Base-by-base conservation (phyloP, 345 rosid species). In the Noccaea caerulescens region DNA sequence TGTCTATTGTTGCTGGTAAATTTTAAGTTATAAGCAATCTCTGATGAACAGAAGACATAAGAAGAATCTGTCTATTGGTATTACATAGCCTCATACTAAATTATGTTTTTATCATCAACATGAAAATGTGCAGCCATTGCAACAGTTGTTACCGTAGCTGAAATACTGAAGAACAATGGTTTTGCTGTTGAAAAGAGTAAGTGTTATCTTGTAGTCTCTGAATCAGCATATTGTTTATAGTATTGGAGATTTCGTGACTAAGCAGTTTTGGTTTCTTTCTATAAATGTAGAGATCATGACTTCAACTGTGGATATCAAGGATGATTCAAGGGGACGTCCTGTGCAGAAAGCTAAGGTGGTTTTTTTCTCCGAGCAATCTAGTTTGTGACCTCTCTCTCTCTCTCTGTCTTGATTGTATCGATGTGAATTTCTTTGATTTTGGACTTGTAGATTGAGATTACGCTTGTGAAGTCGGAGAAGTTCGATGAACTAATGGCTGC, bases 401-500 rank as follows among this genome's bases (percentile, higher is more conserved):
- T 16, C 18, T 3, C 11, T 27, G 27, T 46, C 39, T 58, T 38
- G 50, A 7, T 10, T 34, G 25, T 12, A 34, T 46, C 44, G 23
- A 1, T 58, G 5, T 37, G 62, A 36, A 5, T 5, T 1, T n/a
- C 9, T 34, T 44, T 46, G 33, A 10, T 12, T 45, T 41, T 25
- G 63, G 37, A 47, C 13, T 63, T 52, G 68, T 74, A 92, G 96
- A 87, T 89, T 46, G 98, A 89, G 75, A 92, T 92, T 42, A 39
- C 85, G 65, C 83, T 89, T 65, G 89, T 80, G 47, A 92, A 89
- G 84, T 82, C 89, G 6, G 89, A 86, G 38, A 92, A 89, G 80
- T 89, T 92, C 39, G 98, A 92, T 56, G 96, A 92, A 50, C 66
- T 91, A 74, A 91, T 91, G 95, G 95, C 88, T 5, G 86, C 90